Percentiles rank a stretch among this genome's conserved stretches.
Evolutionary conservation across 768 basidiomycete genomes (phyloP).

Genomic region (Mycena epipterygia): DNA sequence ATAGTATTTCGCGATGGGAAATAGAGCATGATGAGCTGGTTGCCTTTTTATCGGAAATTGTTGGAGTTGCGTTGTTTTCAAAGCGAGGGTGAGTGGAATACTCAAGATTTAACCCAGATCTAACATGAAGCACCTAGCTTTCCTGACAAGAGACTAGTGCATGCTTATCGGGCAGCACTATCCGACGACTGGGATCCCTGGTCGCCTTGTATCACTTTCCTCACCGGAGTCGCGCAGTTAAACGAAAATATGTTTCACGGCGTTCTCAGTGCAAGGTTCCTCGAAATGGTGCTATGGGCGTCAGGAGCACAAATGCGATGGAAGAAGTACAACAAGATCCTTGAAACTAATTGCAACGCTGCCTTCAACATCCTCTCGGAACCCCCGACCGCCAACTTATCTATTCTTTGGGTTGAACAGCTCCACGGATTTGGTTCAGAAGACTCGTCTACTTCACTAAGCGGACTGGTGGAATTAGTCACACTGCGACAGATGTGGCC

Average conservation of each 20-base stretch:
- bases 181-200: not conserved
- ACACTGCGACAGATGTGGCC: not conserved
- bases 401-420: not conserved
- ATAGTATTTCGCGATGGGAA: not conserved
- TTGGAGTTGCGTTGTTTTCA: not conserved
- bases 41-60: not conserved
- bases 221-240: not conserved
- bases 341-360: not conserved
- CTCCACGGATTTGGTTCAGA: not conserved
- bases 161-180: not conserved
- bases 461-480: not conserved
- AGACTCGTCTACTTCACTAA: not conserved
- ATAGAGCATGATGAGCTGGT: not conserved
- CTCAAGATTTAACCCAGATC: not conserved
- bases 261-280: not conserved
- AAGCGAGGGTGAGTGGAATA: not conserved
- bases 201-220: not conserved
- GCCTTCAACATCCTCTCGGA: not conserved
- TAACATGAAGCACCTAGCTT: not conserved
- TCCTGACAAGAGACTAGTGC: not conserved
- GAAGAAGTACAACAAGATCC: not conserved
- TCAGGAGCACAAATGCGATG: not conserved
- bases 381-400: not conserved
- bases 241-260: not conserved
- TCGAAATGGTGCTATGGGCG: slow-evolving; percentile 2